Evolutionary conservation across 768 basidiomycete genomes (phyloP).

Genomic region (Serendipita sp.): DNA sequence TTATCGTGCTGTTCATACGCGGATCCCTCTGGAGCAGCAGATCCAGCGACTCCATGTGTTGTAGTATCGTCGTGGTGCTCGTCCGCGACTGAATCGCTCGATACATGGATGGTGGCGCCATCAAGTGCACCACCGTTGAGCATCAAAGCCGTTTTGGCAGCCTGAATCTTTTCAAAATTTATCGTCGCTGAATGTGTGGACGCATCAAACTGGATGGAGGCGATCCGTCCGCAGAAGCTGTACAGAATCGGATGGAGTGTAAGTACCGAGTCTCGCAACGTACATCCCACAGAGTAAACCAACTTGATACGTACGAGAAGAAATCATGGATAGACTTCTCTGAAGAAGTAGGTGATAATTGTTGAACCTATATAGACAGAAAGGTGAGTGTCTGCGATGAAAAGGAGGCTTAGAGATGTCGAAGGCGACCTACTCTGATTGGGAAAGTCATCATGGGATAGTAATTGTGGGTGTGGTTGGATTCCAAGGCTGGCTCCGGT

Average conservation of each 20-base stretch:
- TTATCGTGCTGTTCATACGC: conserved; percentile 73
- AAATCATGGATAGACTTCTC: conserved; percentile 58
- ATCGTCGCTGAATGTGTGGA: conserved; percentile 49
- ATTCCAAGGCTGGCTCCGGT: too few relatives aligned
- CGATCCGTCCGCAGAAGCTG: conserved; percentile 82
- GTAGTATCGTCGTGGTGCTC: conserved; percentile 24
- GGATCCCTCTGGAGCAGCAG: not conserved
- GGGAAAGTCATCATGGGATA: conserved; percentile 18
- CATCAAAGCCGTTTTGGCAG: conserved; percentile 79
- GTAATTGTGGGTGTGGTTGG: too few relatives aligned
- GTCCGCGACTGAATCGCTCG: conserved; percentile 47
- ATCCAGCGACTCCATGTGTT: not conserved
- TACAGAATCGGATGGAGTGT: not conserved
- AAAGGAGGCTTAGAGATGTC: not conserved
- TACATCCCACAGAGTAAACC: conserved; percentile 9
- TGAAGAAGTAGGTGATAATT: conserved; percentile 44
- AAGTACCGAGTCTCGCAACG: not conserved
- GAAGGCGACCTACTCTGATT: conserved; percentile 26
- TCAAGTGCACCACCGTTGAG: conserved; percentile 66
- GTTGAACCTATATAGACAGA: conserved; percentile 24
- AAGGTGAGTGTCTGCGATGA: conserved; percentile 34
- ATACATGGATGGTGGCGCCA: conserved; percentile 50
- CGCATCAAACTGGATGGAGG: conserved; percentile 37
- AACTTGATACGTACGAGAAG: conserved; percentile 42
- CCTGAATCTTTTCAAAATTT: conserved; percentile 66